Conservation (phyloP, 176 grass and related monocot species). For the Oryza coarctata region DNA sequence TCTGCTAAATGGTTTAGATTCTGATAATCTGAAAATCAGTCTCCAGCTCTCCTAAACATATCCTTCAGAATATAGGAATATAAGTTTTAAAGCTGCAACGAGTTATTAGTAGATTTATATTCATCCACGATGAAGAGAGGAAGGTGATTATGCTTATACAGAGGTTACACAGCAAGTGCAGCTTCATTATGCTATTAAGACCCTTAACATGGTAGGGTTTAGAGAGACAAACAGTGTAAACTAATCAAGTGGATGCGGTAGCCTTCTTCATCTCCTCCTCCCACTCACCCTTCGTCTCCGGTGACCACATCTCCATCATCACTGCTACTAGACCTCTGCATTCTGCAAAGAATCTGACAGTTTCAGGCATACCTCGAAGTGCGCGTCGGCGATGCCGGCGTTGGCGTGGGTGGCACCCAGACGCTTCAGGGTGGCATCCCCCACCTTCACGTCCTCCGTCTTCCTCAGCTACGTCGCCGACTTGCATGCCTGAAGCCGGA, state of each 20-base stretch:
- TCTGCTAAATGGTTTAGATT: no score
- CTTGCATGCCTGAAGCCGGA: constrained; percentile 58
- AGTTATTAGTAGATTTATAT: background rate
- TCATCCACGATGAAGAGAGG: background rate
- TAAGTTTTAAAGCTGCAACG: no score
- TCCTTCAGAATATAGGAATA: no score
- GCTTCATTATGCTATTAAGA: background rate
- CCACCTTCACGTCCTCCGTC: constrained; percentile 63
- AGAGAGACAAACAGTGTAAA: background rate
- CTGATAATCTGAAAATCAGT: no score
- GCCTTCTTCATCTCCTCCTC: constrained; percentile 58
- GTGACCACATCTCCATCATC: constrained; percentile 64
- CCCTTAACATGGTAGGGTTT: background rate
- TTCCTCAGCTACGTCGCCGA: constrained; percentile 66
- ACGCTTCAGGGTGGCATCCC: constrained; percentile 56
- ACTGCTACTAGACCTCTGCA: no score
- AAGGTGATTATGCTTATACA: background rate
- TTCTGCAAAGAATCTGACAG: no score
- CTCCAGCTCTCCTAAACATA: no score
- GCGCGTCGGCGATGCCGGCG: constrained; percentile 64
- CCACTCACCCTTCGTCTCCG: constrained; percentile 78
- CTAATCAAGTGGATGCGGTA: background rate
- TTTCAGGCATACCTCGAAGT: constrained; percentile 53
- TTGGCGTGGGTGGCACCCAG: constrained; percentile 52
- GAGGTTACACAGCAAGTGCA: background rate